These are phyloP conservation scores for Fusarium scirpi DNA, from an alignment of 2,329 filamentous ascomycete genomes.

Conservation along the genomic window DNA sequence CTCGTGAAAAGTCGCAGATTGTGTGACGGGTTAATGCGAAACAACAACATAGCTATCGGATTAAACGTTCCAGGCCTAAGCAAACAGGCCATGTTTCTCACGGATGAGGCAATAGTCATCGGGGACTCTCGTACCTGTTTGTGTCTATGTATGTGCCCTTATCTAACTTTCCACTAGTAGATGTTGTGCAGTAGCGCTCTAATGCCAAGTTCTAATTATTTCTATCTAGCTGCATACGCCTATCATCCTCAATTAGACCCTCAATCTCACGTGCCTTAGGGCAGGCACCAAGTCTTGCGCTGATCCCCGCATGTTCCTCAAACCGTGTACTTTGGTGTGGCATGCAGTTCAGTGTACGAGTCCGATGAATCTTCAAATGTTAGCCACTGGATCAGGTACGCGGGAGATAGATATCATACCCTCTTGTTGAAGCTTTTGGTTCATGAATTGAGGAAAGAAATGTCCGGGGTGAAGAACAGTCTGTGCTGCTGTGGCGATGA, in stretches of 20 bases:
- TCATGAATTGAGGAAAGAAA: not conserved
- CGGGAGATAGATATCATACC: not conserved
- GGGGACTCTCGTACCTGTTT: not conserved
- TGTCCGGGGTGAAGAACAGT: constrained; percentile 5
- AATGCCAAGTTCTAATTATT: not conserved
- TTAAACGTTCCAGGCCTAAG: not conserved
- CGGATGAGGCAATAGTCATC: not conserved
- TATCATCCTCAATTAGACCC: not conserved
- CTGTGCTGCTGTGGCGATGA: not conserved
- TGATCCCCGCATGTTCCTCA: not conserved
- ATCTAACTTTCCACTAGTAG: not conserved
- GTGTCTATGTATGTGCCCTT: not conserved
- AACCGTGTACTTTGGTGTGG: not conserved
- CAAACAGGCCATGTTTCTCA: no score
- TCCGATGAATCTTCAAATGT: not conserved
- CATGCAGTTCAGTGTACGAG: not conserved
- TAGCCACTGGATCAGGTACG: fast-evolving
- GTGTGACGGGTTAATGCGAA: not conserved
- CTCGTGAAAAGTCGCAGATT: not conserved
- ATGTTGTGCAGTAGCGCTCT: not conserved
- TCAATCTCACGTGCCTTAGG: not conserved
- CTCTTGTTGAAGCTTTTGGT: not conserved
- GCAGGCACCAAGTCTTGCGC: not conserved
- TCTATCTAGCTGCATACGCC: not conserved
- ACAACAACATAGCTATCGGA: not conserved